phyloP scores from a whole-genome alignment of 2,329 filamentous ascomycete species.

The Botrytis pseudocinerea region DNA sequence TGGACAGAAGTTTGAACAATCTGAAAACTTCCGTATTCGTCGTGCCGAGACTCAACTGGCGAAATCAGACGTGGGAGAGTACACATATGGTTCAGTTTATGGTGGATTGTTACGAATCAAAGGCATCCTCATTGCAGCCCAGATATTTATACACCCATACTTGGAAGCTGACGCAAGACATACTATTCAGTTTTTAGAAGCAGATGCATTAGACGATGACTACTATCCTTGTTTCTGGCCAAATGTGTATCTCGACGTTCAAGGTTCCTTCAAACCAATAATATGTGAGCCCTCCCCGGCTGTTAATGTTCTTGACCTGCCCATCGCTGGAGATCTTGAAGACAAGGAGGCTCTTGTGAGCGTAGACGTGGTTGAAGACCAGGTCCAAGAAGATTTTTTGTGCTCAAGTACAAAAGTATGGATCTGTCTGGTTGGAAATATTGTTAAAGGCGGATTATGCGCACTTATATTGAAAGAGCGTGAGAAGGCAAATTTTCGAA shows the following conservation, averaged over 20 bases:
- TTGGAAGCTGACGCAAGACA: background rate
- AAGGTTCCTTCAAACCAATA: background rate
- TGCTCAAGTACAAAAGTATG: background rate
- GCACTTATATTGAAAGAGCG: background rate
- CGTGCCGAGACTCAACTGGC: background rate
- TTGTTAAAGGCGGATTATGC: background rate
- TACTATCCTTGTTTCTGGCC: background rate
- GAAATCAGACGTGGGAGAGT: background rate
- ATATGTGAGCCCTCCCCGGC: background rate
- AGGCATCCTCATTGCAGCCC: background rate
- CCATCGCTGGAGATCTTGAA: background rate
- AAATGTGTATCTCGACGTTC: constrained; percentile 1
- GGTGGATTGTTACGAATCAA: background rate
- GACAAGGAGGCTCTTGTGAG: background rate
- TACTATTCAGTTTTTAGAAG: background rate
- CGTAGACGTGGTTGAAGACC: background rate
- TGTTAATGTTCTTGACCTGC: background rate
- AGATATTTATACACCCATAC: background rate
- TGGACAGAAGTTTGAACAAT: background rate
- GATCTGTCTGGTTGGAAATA: background rate
- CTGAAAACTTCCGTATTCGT: background rate
- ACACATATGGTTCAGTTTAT: background rate
- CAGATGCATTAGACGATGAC: background rate
- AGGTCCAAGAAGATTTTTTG: background rate
- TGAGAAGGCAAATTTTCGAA: background rate